Percentiles rank a stretch among this genome's conserved stretches.
Conservation (phyloP, 257 asterid species). For the Nicotiana undulata region DNA sequence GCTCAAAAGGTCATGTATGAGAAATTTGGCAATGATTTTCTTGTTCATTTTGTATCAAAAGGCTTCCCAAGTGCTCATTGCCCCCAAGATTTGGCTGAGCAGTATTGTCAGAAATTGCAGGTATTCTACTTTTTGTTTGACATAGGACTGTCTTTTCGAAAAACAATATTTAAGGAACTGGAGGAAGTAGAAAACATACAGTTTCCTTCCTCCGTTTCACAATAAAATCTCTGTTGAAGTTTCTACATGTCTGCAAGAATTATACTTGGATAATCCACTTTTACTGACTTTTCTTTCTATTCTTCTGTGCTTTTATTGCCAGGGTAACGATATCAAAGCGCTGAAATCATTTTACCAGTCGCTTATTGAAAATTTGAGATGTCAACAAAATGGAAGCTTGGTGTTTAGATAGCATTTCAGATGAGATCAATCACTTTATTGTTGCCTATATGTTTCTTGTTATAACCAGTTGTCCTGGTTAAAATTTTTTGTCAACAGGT, state of each 20-base stretch:
- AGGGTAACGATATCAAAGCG: conserved; percentile 70
- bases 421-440: conserved; percentile 7
- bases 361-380: conserved; percentile 68
- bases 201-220: not conserved
- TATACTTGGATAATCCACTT: not conserved
- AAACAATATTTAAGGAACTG: not conserved
- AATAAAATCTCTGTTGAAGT: not conserved
- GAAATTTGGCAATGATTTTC: conserved; percentile 76
- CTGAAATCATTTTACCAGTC: conserved; percentile 77
- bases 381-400: conserved; percentile 78
- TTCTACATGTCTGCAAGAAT: not conserved
- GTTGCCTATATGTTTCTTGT: conserved; percentile 14
- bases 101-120: conserved; percentile 81
- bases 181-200: not conserved
- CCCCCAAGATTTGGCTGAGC: conserved; percentile 81
- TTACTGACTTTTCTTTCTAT: not conserved
- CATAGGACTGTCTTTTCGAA: not conserved
- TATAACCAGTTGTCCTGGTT: conserved; percentile 23
- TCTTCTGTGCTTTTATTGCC: conserved; percentile 6
- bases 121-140: conserved; percentile 27
- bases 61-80: conserved; percentile 61
- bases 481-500: conserved; percentile 16
- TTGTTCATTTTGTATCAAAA: conserved; percentile 62
- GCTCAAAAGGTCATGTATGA: conserved; percentile 94
- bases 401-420: conserved; percentile 56